These are phyloP conservation scores for Phtheirospermum japonicum DNA, from an alignment of 257 asterid species.

Conservation along the genomic window DNA sequence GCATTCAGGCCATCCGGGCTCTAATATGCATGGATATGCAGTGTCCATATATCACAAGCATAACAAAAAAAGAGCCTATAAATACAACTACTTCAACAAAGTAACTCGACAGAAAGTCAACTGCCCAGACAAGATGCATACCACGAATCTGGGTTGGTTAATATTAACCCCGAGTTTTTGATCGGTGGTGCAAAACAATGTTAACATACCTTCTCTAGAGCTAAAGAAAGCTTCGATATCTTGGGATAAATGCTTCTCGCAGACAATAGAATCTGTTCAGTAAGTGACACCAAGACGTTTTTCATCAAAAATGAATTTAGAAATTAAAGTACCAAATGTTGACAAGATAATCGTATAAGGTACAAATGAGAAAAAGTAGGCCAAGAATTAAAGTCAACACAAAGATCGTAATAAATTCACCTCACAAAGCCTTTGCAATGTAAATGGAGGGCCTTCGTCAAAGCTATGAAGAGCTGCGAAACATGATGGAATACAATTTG, in stretches of 20 bases:
- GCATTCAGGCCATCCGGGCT: background rate
- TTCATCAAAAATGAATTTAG: conserved; percentile 2
- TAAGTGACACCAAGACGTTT: conserved; percentile 22
- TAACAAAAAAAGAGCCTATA: background rate
- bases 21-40: background rate
- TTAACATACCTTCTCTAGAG: conserved; percentile 81
- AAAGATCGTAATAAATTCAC: conserved; percentile 32
- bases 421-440: conserved; percentile 97
- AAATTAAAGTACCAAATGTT: conserved; percentile 4
- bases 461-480: conserved; percentile 81
- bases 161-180: background rate
- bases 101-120: conserved; percentile 9
- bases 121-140: background rate
- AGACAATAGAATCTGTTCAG: conserved; percentile 69
- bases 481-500: conserved; percentile 18
- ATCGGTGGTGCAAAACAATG: background rate
- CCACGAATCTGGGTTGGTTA: background rate
- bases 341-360: background rate
- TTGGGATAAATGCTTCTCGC: conserved; percentile 80
- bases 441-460: conserved; percentile 94
- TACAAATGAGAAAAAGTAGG: conserved; percentile 3
- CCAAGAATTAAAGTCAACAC: conserved; percentile 11
- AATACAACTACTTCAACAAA: background rate
- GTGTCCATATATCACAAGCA: background rate
- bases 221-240: conserved; percentile 80